Base-by-base conservation (phyloP, 345 rosid species). In the Gossypium longicalyx region DNA sequence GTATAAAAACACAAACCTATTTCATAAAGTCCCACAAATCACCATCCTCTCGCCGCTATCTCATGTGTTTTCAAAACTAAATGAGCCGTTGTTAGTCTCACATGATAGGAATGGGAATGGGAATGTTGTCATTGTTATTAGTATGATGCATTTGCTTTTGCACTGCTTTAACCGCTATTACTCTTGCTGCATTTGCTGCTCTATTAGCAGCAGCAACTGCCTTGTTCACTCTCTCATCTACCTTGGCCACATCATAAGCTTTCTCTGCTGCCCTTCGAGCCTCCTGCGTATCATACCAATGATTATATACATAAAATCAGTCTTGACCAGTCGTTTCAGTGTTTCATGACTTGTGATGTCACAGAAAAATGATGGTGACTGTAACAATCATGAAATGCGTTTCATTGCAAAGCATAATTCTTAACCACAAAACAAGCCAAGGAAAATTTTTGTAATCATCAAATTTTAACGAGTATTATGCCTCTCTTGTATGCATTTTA, bases 121-220 rank as follows among this genome's bases (percentile, higher is more conserved):
- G 86, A 73, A 86, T 79, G 78, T 74, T 79, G 58, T 87, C 96
- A 56, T 61, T 59, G 80, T 78, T 80, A 43, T 52, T 80, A 56
- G 76, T 81, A 62, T 76, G 89, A 75, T 83, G 87, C 80, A 88
- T 87, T 79, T 91, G 90, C 79, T 90, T 91, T 80, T 90, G 96
- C 25, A 83, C 93, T 41, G 98, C 97, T 87, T 86, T 89, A 75
- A 90, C 90, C 34, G 96, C 93, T 62, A 87, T 92, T 60, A 92
- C 90, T 83, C 97, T 86, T 74, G 94, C 97, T 77, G 97, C 90
- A 85, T 92, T 91, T 59, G 98, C 98, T 67, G 97, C 89, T 58
- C 88, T 87, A 78, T 92, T 94, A 74, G 97, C 98, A 10, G 97
- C 94, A 60, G 93, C 80, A 10, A 89, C 97, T 19, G 94, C 97